A percentile compares a stretch with the other conserved stretches of the same genome.
Conservation (phyloP, 2,329 filamentous ascomycete species). For the Acrocalymma vagum region DNA sequence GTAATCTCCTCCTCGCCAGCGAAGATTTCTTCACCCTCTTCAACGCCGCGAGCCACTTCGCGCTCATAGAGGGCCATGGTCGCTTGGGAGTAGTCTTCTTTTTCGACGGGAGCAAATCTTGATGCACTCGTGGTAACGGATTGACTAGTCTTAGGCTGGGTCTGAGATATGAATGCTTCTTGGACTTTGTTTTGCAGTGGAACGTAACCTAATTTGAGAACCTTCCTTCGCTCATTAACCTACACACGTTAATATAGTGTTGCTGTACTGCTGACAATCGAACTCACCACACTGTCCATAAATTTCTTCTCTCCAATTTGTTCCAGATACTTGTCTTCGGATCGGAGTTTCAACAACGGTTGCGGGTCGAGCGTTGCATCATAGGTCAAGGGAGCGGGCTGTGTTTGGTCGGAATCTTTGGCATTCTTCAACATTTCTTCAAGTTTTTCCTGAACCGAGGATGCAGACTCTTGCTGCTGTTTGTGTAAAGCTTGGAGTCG, state of each 20-base stretch:
- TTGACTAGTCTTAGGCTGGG: conserved; percentile 46
- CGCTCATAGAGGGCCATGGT: conserved; percentile 91
- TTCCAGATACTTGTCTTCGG: conserved; percentile 69
- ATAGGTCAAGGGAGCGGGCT: conserved; percentile 31
- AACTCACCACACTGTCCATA: conserved; percentile 62
- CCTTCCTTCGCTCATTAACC: conserved; percentile 66
- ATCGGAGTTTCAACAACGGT: conserved; percentile 68
- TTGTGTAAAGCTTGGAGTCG: conserved; percentile 72
- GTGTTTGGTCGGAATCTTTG: conserved; percentile 7
- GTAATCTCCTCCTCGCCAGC: conserved; percentile 85
- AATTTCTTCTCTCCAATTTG: conserved; percentile 67
- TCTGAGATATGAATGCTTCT: conserved; percentile 34
- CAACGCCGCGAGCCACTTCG: conserved; percentile 88
- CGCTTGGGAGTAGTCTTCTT: conserved; percentile 84
- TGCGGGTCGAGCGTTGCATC: conserved; percentile 67
- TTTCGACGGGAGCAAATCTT: conserved; percentile 73
- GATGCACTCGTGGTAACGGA: conserved; percentile 65
- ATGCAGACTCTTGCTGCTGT: conserved; percentile 73
- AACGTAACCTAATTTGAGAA: conserved; percentile 73
- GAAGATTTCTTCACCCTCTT: conserved; percentile 96
- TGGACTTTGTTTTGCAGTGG: conserved; percentile 60
- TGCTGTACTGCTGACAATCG: too few species aligned
- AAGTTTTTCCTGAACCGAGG: conserved; percentile 62
- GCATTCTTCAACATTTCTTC: conserved; percentile 51
- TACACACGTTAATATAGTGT: conserved; percentile 25